phyloP scores from a whole-genome alignment of 2,329 filamentous ascomycete species.

The Davidsoniella neocaledoniae region DNA sequence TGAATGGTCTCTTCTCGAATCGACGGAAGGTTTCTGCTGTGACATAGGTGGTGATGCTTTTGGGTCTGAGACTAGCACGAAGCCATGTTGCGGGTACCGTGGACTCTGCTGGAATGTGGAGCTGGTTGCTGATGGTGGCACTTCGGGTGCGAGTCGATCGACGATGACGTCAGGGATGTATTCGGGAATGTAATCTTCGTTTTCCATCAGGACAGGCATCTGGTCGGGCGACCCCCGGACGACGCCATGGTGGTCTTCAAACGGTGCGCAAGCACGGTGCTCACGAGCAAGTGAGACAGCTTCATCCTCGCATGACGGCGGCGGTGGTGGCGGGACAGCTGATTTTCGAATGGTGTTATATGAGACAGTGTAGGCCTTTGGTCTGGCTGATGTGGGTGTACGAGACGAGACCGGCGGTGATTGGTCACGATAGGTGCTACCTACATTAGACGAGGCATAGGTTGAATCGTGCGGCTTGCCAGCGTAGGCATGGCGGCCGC shows the following conservation, averaged over 20 bases:
- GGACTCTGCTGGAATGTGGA: not conserved
- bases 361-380: slow-evolving; percentile 10
- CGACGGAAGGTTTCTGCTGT: slow-evolving; percentile 1
- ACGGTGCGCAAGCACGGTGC: not conserved
- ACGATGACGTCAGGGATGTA: slow-evolving; percentile 10
- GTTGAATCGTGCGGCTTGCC: not conserved
- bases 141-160: not conserved
- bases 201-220: slow-evolving; percentile 8
- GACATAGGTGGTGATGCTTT: slow-evolving; percentile 3
- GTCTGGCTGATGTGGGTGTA: not conserved
- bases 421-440: not conserved
- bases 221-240: slow-evolving; percentile 8
- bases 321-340: slow-evolving; percentile 9
- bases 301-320: slow-evolving; percentile 11
- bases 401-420: not conserved
- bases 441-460: not conserved
- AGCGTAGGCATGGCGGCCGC: not conserved
- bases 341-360: slow-evolving; percentile 11
- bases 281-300: slow-evolving; percentile 8
- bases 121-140: not conserved
- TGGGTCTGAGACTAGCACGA: slow-evolving; percentile 9
- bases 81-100: slow-evolving; percentile 1
- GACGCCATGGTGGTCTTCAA: slow-evolving; percentile 8
- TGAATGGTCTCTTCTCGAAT: slow-evolving; percentile 3
- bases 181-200: slow-evolving; percentile 5